Evolutionary conservation across 805 yeast species (phyloP).

Genomic region (Hanseniaspora singularis): DNA sequence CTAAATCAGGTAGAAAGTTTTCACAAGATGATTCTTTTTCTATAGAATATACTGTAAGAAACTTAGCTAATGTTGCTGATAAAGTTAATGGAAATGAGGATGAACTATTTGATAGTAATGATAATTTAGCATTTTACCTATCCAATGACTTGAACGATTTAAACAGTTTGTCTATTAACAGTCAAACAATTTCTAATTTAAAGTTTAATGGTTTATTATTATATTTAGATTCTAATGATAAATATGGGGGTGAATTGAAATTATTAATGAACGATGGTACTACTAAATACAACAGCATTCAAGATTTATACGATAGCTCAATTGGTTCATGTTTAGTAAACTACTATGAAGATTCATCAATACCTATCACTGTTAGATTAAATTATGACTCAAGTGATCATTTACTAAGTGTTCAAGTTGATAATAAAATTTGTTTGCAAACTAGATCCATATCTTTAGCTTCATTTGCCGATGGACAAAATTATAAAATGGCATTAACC

Average conservation of each 20-base stretch:
- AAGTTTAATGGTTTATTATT: conserved; percentile 54
- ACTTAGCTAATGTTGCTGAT: conserved; percentile 2
- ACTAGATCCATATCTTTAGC: conserved; percentile 44
- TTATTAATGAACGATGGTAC: conserved; percentile 50
- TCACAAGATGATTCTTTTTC: conserved; percentile 3
- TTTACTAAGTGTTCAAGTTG: conserved; percentile 53
- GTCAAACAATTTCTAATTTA: conserved; percentile 13
- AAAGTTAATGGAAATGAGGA: background rate
- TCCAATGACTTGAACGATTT: conserved; percentile 2
- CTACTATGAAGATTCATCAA: conserved; percentile 50
- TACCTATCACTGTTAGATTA: conserved; percentile 57
- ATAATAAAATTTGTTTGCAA: conserved; percentile 59
- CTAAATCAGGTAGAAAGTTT: conserved; percentile 10
- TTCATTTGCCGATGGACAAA: conserved; percentile 12
- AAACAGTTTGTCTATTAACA: background rate
- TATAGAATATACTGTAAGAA: conserved; percentile 12
- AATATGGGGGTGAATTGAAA: conserved; percentile 40
- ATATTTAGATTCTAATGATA: conserved; percentile 41
- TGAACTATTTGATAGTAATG: conserved; percentile 5
- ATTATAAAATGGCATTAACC: conserved; percentile 33
- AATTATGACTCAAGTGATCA: conserved; percentile 39
- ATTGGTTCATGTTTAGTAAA: conserved; percentile 47
- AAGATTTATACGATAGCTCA: conserved; percentile 26
- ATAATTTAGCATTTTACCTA: conserved; percentile 11
- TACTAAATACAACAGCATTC: conserved; percentile 24